Base-by-base conservation (phyloP, 495 filamentous ascomycete genomes). In the Hypoxylon cercidicola region DNA sequence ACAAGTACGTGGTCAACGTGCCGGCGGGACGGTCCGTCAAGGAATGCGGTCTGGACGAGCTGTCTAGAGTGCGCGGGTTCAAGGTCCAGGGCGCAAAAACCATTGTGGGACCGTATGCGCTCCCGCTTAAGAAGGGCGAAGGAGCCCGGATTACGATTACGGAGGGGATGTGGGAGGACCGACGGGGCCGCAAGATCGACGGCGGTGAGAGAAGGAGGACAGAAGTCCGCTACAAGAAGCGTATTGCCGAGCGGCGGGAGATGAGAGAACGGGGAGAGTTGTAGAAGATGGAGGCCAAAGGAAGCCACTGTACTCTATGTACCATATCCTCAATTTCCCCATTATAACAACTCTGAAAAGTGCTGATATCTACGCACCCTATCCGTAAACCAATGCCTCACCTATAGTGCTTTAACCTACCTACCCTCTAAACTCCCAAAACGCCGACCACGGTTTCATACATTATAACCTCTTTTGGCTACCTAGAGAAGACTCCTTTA, bases 191-290 rank as follows among this genome's bases (percentile, higher is more conserved):
- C 44, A 99, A 98, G 86, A 85, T 97, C 61, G 95, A 99, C 82
- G 95, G 95, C 70, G 95, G 95, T 82, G 95, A 99, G 79, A 86
- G 95, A 74, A 86, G 96, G 74, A 88, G 85, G 77, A 89, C 88
- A 15, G 90, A 96, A 78, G 89, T 98, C 43, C 82, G 92, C 37
- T 83, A 81, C 60, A 82, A 81, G 79, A 76, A 72, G 62, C 72
- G 79, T 19, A 73, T 81, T n/a, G 79, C 78, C 2, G 78, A 82
- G 70, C 77, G 81, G 4, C 79, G 77, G 55, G 80, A 81, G 37
- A 63, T 72, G 51, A 74, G 78, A 30, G 80, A 83, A 46, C 64
- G 62, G 41, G 71, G 59, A 11, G 64, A 68, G 58, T 16, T 61
- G 21, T 71, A 67, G 48, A 44, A 0, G 47, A 57, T 49, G 40